Base-by-base conservation (phyloP, 2,329 filamentous ascomycete genomes). In the Sordariomycetes sp. region DNA sequence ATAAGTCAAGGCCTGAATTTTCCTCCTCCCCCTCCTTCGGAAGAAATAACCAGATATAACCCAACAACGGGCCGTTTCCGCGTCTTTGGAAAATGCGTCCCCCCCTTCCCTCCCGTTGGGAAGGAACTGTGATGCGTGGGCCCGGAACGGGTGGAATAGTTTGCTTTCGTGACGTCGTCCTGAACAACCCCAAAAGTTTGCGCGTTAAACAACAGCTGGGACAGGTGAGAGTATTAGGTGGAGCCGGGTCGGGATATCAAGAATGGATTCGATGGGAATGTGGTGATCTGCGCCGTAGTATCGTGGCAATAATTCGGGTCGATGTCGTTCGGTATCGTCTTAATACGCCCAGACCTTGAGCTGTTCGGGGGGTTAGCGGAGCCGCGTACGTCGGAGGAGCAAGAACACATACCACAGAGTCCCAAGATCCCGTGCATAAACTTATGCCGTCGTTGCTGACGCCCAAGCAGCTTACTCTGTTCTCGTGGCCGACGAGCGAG, bases 401-500 rank as follows among this genome's bases (percentile, higher is more conserved):
- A 46, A n/a, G 5, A 12, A 20, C 51, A 82, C 90, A 78, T 83
- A 97, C 94, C 80, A 96, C 82, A 68, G 94, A 97, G 78, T 99
- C 94, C 94, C 94, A 99, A 65, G 94, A 99, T 73, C 94, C 94
- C 69, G 94, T 99, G 83, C 94, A 97, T 78, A 99, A 81, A 79
- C 93, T 97, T 78, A 97, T 96, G 62, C 93, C 94, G 71, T 99
- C 94, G 73, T 97, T 97, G 81, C 93, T 97, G 67, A 99, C 94
- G 65, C 94, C 94, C 70, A 99, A 79, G 76, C 94, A 99, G 83
- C 93, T 97, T 71, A 99, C 94, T 65, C 94, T 89, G 79, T 99
- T 99, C 76, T 97, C 93, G 74, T 99, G 94, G 67, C 94, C 94
- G 68, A 95, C 93, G 60, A 99, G 81, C 59, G 92, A 96, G 70